Percentiles rank a stretch among this genome's conserved stretches.
phyloP scores from a whole-genome alignment of 2,329 filamentous ascomycete species.

The Leptodontidium sp. region DNA sequence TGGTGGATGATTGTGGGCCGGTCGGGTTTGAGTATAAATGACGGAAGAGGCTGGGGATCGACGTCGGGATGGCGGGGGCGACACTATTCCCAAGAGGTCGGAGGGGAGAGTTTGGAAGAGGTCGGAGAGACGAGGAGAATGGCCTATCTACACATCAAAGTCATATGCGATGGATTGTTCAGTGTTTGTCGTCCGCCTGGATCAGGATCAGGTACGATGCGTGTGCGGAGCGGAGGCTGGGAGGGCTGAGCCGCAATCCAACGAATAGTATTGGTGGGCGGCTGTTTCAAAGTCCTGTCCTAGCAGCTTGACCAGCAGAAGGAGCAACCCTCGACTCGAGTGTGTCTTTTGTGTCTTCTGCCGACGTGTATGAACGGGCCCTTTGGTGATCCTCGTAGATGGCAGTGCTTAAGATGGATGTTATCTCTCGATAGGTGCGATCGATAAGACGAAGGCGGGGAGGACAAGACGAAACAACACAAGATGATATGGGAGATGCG shows the following conservation, averaged over 20 bases:
- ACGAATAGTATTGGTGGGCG: slow-evolving; percentile 20
- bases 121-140: slow-evolving; percentile 35
- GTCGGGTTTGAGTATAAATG: slow-evolving; percentile 32
- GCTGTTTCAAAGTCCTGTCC: slow-evolving; percentile 21
- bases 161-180: not conserved
- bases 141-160: slow-evolving; percentile 11
- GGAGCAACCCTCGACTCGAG: slow-evolving; percentile 7
- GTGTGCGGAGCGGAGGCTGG: slow-evolving; percentile 18
- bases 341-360: slow-evolving; percentile 2
- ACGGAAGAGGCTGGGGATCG: slow-evolving; percentile 40
- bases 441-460: slow-evolving; percentile 42
- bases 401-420: slow-evolving; percentile 20
- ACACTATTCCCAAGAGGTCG: slow-evolving; percentile 29
- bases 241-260: slow-evolving; percentile 33
- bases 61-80: slow-evolving; percentile 29
- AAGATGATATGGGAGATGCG: slow-evolving; percentile 34
- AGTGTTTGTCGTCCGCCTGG: slow-evolving; percentile 24
- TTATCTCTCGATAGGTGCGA: slow-evolving; percentile 18
- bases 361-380: slow-evolving; percentile 14
- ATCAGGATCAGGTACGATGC: slow-evolving; percentile 31
- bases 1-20: slow-evolving; percentile 36
- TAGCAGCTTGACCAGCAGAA: slow-evolving; percentile 32
- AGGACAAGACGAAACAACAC: not conserved
- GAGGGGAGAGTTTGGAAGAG: slow-evolving; percentile 28
- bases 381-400: slow-evolving; percentile 11